A percentile compares a stretch with the other conserved stretches of the same genome.
phyloP scores from a whole-genome alignment of 1,139 yeast genomes.

The Insectozyma bohioensis region DNA sequence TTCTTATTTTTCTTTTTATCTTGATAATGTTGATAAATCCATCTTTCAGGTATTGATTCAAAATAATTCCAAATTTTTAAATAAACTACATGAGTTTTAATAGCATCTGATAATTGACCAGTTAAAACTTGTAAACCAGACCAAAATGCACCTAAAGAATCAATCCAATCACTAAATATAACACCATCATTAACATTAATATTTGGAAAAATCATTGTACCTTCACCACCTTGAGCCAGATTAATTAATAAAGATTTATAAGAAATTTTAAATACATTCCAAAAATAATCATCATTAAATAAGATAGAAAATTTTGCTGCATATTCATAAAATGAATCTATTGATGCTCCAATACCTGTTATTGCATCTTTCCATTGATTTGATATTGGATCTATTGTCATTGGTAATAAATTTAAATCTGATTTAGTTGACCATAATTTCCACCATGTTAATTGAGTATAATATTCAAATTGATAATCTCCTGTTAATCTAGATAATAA shows the following conservation, averaged over 20 bases:
- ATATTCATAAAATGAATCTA: conserved; percentile 92
- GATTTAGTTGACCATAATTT: conserved; percentile 71
- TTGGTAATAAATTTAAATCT: conserved; percentile 65
- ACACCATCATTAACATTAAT: conserved; percentile 55
- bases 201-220: conserved; percentile 61
- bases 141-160: conserved; percentile 84
- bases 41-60: conserved; percentile 85
- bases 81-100: conserved; percentile 60
- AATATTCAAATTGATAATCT: conserved; percentile 66
- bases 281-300: conserved; percentile 64
- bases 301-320: conserved; percentile 75
- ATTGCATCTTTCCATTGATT: conserved; percentile 59
- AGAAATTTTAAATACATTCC: conserved; percentile 58
- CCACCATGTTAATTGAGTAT: conserved; percentile 63
- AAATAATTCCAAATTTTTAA: conserved; percentile 78
- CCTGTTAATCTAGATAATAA: conserved; percentile 71
- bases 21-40: conserved; percentile 47
- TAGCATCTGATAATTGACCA: conserved; percentile 73
- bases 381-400: conserved; percentile 66
- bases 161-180: conserved; percentile 68
- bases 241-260: conserved; percentile 57
- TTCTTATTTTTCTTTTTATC: background rate
- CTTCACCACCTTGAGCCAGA: conserved; percentile 44
- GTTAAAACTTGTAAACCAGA: conserved; percentile 80
- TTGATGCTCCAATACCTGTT: conserved; percentile 87